A percentile compares a stretch with the other conserved stretches of the same genome.
These are phyloP conservation scores for Pisolithus orientalis DNA, from an alignment of 768 basidiomycete species.

Conservation along the genomic window DNA sequence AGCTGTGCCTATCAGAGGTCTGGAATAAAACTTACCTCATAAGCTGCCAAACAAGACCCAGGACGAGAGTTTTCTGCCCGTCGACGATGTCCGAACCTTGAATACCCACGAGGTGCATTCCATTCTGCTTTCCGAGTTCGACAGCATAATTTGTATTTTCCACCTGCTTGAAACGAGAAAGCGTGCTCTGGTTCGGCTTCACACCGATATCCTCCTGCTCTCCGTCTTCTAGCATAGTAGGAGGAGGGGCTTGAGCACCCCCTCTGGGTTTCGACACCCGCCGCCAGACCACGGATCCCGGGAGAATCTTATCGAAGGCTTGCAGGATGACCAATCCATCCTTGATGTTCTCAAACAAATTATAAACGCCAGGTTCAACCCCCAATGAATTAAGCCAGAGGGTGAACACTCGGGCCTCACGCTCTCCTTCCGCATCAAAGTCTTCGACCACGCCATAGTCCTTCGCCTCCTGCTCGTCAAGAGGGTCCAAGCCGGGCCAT, in stretches of 20 bases:
- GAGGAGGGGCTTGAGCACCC: slow-evolving; percentile 35
- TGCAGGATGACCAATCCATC: slow-evolving; percentile 90
- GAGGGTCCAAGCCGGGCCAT: slow-evolving; percentile 87
- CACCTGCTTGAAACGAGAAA: slow-evolving; percentile 95
- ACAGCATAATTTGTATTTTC: slow-evolving; percentile 98
- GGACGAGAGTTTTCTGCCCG: slow-evolving; percentile 83
- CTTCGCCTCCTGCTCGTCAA: slow-evolving; percentile 91
- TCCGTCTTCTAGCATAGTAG: slow-evolving; percentile 34
- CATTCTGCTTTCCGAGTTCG: slow-evolving; percentile 87
- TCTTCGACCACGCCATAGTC: slow-evolving; percentile 88
- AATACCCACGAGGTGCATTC: slow-evolving; percentile 94
- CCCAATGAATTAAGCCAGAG: slow-evolving; percentile 97
- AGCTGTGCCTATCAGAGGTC: neutral
- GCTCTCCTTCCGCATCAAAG: slow-evolving; percentile 98
- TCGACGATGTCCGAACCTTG: slow-evolving; percentile 98
- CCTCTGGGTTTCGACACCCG: slow-evolving; percentile 90
- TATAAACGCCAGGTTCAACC: slow-evolving; percentile 94
- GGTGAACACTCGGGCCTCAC: slow-evolving; percentile 96
- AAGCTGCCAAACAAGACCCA: slow-evolving; percentile 96
- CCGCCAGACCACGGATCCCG: slow-evolving; percentile 91
- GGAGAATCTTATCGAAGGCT: slow-evolving; percentile 93
- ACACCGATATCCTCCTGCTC: slow-evolving; percentile 79
- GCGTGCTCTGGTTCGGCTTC: slow-evolving; percentile 73
- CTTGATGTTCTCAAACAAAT: slow-evolving; percentile 92
- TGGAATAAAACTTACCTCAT: slow-evolving; percentile 61